Conservation (phyloP, 495 filamentous ascomycete genomes). For the Aspergillus kassunensis region DNA sequence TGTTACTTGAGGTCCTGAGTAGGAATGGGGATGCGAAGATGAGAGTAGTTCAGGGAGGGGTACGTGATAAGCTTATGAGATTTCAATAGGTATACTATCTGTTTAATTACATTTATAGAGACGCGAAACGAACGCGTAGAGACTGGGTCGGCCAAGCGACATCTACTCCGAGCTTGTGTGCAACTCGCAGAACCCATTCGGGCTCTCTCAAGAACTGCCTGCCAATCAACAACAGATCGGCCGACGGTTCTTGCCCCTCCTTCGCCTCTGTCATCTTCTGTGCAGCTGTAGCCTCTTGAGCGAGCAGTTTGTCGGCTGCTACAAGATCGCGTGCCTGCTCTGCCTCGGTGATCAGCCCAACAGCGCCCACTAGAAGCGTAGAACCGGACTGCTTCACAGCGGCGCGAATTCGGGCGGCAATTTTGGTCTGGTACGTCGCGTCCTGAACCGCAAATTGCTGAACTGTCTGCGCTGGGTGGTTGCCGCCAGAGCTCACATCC, state of each 20-base stretch:
- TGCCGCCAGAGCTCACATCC: slow-evolving; percentile 59
- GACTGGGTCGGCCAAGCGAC: too few species aligned
- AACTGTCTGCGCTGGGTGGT: neutral
- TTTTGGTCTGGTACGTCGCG: neutral
- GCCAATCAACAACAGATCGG: neutral
- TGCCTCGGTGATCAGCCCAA: slow-evolving; percentile 1
- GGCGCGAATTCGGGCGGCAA: neutral
- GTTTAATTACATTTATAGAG: too few species aligned
- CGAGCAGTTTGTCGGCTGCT: neutral
- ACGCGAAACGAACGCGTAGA: too few species aligned
- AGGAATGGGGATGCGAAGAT: too few species aligned
- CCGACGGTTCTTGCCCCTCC: neutral
- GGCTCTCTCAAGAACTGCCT: slow-evolving; percentile 1
- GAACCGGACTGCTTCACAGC: neutral
- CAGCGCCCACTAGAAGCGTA: neutral
- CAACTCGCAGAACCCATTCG: neutral
- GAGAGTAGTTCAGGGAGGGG: too few species aligned
- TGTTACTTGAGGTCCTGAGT: too few species aligned
- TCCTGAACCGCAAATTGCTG: neutral
- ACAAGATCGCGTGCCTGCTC: neutral
- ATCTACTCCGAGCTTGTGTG: too few species aligned
- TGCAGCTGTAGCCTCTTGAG: neutral
- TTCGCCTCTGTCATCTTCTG: neutral
- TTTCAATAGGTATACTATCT: too few species aligned
- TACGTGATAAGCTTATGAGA: too few species aligned